Conservation (phyloP, 1,284 basidiomycete species). For the Boletus mariae region DNA sequence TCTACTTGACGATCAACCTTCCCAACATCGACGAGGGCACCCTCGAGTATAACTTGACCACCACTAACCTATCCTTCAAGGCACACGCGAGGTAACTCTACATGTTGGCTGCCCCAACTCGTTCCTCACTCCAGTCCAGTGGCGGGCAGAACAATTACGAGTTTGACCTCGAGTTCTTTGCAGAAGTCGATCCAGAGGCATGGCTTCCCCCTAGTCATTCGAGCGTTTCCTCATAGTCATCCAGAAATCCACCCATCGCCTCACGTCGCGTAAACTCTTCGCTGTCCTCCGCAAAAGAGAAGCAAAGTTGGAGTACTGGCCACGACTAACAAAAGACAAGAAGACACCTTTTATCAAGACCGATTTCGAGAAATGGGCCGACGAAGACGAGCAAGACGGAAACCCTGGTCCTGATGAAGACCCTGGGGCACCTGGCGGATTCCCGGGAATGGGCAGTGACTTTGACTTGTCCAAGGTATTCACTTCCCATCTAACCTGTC, state of each 20-base stretch:
- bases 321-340: constrained; percentile 85
- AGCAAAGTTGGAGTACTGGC: constrained; percentile 77
- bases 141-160: constrained; percentile 62
- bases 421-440: constrained; percentile 4
- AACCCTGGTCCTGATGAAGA: constrained; percentile 45
- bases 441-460: constrained; percentile 39
- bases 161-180: constrained; percentile 72
- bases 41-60: constrained; percentile 62
- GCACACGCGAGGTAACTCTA: constrained; percentile 65
- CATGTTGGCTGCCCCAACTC: background rate
- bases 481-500: constrained; percentile 4
- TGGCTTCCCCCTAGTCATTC: constrained; percentile 8
- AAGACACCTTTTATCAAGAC: constrained; percentile 83
- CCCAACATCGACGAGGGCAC: constrained; percentile 69
- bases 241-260: constrained; percentile 61
- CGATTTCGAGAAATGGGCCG: constrained; percentile 90
- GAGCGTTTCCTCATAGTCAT: constrained; percentile 7
- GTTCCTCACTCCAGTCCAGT: constrained; percentile 33
- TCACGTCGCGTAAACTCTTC: constrained; percentile 64
- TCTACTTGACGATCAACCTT: constrained; percentile 82
- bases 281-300: constrained; percentile 81
- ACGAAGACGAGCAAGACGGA: constrained; percentile 91
- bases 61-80: constrained; percentile 65
- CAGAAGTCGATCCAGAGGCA: constrained; percentile 73
- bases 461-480: constrained; percentile 61